These are phyloP conservation scores for Mycena indigotica DNA, from an alignment of 768 basidiomycete species.

Conservation along the genomic window DNA sequence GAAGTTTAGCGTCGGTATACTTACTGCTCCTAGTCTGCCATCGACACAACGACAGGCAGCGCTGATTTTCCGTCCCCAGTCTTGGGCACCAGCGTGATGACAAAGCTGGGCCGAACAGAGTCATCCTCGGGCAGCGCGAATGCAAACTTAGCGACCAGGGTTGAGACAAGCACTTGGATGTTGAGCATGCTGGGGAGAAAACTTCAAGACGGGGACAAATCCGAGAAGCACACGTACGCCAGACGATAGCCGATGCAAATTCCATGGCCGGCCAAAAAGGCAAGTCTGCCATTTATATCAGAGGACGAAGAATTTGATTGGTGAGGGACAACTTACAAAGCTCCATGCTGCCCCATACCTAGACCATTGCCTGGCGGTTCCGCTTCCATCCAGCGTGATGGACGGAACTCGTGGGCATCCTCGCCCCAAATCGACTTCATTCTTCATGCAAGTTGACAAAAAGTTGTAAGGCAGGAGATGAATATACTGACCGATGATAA, in stretches of 20 bases:
- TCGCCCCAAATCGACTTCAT: background rate
- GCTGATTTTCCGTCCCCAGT: background rate
- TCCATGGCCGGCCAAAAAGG: background rate
- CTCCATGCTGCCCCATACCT: background rate
- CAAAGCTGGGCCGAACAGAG: background rate
- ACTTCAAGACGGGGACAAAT: background rate
- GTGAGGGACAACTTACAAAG: background rate
- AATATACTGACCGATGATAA: background rate
- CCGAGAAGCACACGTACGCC: background rate
- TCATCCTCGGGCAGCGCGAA: background rate
- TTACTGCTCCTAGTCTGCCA: too few species aligned
- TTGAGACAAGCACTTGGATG: background rate
- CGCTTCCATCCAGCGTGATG: background rate
- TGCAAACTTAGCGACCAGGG: background rate
- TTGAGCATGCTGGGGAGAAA: background rate
- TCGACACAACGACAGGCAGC: too few species aligned
- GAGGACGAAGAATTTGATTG: background rate
- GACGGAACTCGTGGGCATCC: background rate
- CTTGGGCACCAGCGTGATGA: background rate
- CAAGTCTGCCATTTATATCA: background rate
- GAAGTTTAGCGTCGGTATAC: too few species aligned
- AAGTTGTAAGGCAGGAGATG: background rate
- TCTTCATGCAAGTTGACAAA: background rate
- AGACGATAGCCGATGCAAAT: background rate
- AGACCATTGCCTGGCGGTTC: background rate